Evolutionary conservation across 108 stramenopile genomes (phyloP).

Genomic region (Discostella pseudostelligera): DNA sequence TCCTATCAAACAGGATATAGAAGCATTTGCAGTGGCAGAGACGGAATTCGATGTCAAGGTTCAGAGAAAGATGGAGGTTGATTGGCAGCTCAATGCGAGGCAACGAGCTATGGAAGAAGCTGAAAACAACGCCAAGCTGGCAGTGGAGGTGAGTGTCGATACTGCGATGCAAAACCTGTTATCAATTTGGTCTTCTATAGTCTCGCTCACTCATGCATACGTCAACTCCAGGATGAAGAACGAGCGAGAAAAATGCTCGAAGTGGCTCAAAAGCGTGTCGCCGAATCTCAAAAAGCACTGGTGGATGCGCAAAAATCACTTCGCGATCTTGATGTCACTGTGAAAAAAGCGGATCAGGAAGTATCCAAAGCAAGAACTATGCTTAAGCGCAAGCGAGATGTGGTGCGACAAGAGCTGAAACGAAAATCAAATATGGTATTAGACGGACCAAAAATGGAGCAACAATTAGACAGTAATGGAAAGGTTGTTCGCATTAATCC

Average conservation of each 20-base stretch:
- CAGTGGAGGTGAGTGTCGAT: slow-evolving; percentile 9
- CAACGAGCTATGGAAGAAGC: slow-evolving; percentile 19
- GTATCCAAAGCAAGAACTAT: slow-evolving; percentile 11
- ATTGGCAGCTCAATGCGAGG: slow-evolving; percentile 2
- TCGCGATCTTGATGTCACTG: slow-evolving; percentile 5
- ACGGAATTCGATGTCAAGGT: slow-evolving; percentile 15
- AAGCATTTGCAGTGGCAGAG: slow-evolving; percentile 30
- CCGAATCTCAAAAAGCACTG: slow-evolving; percentile 11
- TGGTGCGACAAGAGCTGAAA: slow-evolving; percentile 33
- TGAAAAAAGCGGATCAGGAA: slow-evolving; percentile 34
- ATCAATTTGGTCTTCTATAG: background rate
- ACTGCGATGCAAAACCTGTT: background rate
- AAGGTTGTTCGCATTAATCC: slow-evolving; percentile 17
- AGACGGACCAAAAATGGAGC: background rate
- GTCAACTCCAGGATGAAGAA: slow-evolving; percentile 5
- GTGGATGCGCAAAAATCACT: slow-evolving; percentile 21
- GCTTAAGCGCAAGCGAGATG: slow-evolving; percentile 32
- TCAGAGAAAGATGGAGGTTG: slow-evolving; percentile 21
- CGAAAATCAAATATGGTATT: slow-evolving; percentile 23
- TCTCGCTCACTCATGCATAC: background rate
- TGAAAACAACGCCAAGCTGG: slow-evolving; percentile 8
- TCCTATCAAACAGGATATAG: slow-evolving; percentile 37
- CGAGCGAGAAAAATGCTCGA: slow-evolving; percentile 21
- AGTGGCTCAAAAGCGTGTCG: slow-evolving; percentile 18
- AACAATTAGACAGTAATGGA: slow-evolving; percentile 4